Base-by-base conservation (phyloP, 1,284 basidiomycete species). In the Irpex lacteus region DNA sequence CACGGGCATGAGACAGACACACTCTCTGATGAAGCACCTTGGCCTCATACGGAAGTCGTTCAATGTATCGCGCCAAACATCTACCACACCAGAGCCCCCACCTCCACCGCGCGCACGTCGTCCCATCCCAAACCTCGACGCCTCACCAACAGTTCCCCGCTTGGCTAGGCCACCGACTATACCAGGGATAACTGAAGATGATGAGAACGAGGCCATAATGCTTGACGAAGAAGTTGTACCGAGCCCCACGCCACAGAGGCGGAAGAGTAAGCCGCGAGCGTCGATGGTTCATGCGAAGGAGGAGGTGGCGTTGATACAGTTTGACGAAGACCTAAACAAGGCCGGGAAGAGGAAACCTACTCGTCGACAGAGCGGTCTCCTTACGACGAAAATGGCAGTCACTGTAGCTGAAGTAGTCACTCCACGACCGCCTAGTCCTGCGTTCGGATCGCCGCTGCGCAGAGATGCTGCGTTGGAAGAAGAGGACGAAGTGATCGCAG, bases 161-260 rank as follows among this genome's bases (percentile, higher is more conserved):
- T 80, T 91, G 61, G 82, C 89, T n/a, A 82, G 86, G 53, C 77
- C 85, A 47, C 89, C 89, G 2, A 86, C 83, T 59, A 74, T 91
- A 36, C 86, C 89, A 0, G 85, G 84, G 13, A 91, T 91, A 63
- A 70, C 78, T 40, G 89, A 91, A 71, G 90, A 90, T 58, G 88
- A 90, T 0, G 89, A 91, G 19, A 85, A 85, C 50, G 77, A 76
- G 13, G 78, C 78, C 15, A 21, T 37, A 5, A n/a, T 38, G 13
- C 44, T 53, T 21, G 60, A 53, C 11, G 37, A 50, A 13, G 40
- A 57, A 19, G n/a, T 8, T 32, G 2, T 50, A 32, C 65, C 63
- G 21, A 69, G 72, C 52, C 70, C 77, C n/a, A 77, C 77, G 57
- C 78, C 82, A 57, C 49, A 63, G 8, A 67, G 71, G 4, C 70